Evolutionary conservation across 441 rosid genomes (phyloP).

Genomic region (Oxalis stricta): DNA sequence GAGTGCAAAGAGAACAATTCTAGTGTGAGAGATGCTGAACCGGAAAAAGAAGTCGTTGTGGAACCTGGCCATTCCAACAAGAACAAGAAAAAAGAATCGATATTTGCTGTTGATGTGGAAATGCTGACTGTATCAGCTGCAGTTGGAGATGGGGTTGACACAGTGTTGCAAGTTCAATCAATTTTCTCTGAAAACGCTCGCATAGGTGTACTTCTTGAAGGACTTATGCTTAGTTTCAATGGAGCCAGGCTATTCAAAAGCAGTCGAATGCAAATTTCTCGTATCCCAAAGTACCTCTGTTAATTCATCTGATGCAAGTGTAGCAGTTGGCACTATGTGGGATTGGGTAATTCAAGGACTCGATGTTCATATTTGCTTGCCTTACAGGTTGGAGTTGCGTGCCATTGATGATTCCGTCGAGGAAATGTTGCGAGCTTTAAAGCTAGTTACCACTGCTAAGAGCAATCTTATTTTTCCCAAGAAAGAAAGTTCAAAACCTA

Average conservation of each 20-base stretch:
- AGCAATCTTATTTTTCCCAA: constrained; percentile 36
- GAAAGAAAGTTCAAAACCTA: constrained; percentile 56
- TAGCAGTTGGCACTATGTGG: constrained; percentile 41
- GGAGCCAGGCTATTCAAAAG: constrained; percentile 70
- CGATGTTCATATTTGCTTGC: constrained; percentile 83
- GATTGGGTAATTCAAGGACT: constrained; percentile 99
- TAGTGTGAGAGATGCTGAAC: constrained; percentile 29
- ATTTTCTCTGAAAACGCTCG: constrained; percentile 97
- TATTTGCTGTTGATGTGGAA: constrained; percentile 97
- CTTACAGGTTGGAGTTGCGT: constrained; percentile 86
- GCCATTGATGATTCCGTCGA: constrained; percentile 96
- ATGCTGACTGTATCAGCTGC: constrained; percentile 67
- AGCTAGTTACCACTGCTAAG: constrained; percentile 67
- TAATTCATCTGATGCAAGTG: constrained; percentile 37
- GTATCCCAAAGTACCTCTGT: constrained; percentile 62
- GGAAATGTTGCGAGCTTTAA: constrained; percentile 89
- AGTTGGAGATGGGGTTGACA: constrained; percentile 94
- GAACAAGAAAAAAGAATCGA: constrained; percentile 72
- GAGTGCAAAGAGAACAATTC: constrained; percentile 24
- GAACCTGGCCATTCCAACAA: constrained; percentile 40
- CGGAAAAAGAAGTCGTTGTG: constrained; percentile 29
- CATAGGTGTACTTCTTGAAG: constrained; percentile 97
- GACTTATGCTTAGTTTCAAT: constrained; percentile 60
- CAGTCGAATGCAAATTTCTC: constrained; percentile 96
- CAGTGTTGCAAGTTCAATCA: constrained; percentile 72